Evolutionary conservation across 1,284 basidiomycete species (phyloP), one percentile per base, ranked within the genome.

Genomic region (Stygiomarasmius scandens): DNA sequence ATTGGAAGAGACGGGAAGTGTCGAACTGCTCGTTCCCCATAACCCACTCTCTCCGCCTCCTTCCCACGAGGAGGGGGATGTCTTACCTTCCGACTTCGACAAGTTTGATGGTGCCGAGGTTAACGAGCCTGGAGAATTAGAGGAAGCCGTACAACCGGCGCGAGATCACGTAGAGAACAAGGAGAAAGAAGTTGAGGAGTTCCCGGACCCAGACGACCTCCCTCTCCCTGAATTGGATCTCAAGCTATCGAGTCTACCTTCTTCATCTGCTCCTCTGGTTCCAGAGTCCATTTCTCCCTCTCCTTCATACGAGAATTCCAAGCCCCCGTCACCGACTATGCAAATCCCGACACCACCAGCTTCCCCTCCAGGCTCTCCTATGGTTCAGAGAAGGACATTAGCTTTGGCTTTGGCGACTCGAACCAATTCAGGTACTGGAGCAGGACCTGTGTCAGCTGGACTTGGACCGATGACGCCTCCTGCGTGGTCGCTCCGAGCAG

Each of bases 401-500:
- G n/a, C n/a, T n/a, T n/a, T n/a, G n/a, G n/a, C n/a, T n/a, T n/a
- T n/a, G n/a, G n/a, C n/a, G n/a, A n/a, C n/a, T n/a, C n/a, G n/a
- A n/a, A n/a, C n/a, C n/a, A n/a, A n/a, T n/a, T n/a, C n/a, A n/a
- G n/a, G n/a, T n/a, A n/a, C n/a, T n/a, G n/a, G n/a, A n/a, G n/a
- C n/a, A n/a, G n/a, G n/a, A n/a, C n/a, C n/a, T n/a, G n/a, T n/a
- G n/a, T n/a, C n/a, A n/a, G n/a, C n/a, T n/a, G n/a, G n/a, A n/a
- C n/a, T n/a, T n/a, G n/a, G n/a, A n/a, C n/a, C n/a, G n/a, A n/a
- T n/a, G n/a, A n/a, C n/a, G n/a, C n/a, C n/a, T n/a, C 64, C 66
- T 16, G 64, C 63, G n/a, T 67, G 66, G 66, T 62, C 63, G 2
- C 38, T 59, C 20, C 64, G 66, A 20, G 66, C 66, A 2, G 60